Percentiles rank a stretch among this genome's conserved stretches.
phyloP scores from a whole-genome alignment of 2,329 filamentous ascomycete genomes.

The Sporothrix humicola region DNA sequence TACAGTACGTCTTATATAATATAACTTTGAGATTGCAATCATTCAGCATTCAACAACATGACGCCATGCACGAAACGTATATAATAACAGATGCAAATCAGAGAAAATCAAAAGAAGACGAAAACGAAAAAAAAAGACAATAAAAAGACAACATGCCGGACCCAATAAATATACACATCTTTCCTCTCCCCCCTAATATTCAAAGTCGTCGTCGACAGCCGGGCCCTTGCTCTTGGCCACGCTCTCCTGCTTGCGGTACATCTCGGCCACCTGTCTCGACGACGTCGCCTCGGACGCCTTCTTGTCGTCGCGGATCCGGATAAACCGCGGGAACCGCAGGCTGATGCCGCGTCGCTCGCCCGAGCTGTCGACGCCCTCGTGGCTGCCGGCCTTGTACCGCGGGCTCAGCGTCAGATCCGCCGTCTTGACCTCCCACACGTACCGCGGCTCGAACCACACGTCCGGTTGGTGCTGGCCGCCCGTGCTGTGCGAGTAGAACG shows the following conservation, averaged over 20 bases:
- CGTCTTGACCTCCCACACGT: constrained; percentile 97
- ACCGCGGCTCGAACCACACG: constrained; percentile 94
- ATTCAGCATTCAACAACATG: background rate
- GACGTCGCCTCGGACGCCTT: constrained; percentile 89
- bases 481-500: constrained; percentile 86
- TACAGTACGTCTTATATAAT: background rate
- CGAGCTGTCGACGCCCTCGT: constrained; percentile 71
- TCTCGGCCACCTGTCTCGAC: constrained; percentile 86
- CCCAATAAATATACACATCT: background rate
- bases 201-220: constrained; percentile 93
- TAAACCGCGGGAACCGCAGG: constrained; percentile 89
- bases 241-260: constrained; percentile 95
- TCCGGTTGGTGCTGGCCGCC: constrained; percentile 94
- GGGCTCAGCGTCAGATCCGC: constrained; percentile 93
- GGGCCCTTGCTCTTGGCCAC: constrained; percentile 85
- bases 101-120: background rate
- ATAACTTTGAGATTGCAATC: background rate
- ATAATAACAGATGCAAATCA: background rate
- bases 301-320: constrained; percentile 92
- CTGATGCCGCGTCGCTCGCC: constrained; percentile 78
- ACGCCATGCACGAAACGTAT: constrained; percentile 10
- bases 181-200: constrained; percentile 66
- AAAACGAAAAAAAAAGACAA: background rate
- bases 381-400: constrained; percentile 86
- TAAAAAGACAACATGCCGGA: background rate